phyloP scores from a whole-genome alignment of 169 alveolate genomes.

The Amoebophrya sp. region DNA sequence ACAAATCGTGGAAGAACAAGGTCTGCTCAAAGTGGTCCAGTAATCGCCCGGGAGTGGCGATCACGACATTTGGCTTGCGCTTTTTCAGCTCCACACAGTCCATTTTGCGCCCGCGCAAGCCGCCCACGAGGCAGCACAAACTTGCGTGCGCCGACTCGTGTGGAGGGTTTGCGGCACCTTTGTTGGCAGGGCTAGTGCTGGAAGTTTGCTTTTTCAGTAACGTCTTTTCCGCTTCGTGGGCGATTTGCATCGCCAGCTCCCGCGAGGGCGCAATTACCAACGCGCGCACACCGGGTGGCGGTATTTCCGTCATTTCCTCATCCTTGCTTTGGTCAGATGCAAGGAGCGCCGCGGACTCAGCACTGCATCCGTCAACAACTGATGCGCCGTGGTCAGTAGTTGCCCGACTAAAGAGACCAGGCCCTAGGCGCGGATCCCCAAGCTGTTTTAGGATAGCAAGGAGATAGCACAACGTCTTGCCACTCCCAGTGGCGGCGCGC shows the following conservation, averaged over 20 bases:
- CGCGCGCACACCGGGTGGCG: conserved; percentile 71
- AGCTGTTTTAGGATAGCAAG: conserved; percentile 71
- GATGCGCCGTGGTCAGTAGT: too few relatives aligned
- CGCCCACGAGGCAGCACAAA: conserved; percentile 81
- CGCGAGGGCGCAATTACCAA: conserved; percentile 84
- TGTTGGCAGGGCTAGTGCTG: too few relatives aligned
- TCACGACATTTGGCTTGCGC: conserved; percentile 80
- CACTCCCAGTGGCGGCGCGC: conserved; percentile 88
- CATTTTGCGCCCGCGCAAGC: conserved; percentile 74
- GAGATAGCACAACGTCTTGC: conserved; percentile 78
- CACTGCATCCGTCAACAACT: too few relatives aligned
- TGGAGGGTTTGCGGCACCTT: neutral
- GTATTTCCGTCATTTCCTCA: too few relatives aligned
- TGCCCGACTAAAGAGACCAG: too few relatives aligned
- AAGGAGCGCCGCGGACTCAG: too few relatives aligned
- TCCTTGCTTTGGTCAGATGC: too few relatives aligned
- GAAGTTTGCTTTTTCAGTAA: too few relatives aligned
- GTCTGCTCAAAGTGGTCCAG: conserved; percentile 85
- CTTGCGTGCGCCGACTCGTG: conserved; percentile 70
- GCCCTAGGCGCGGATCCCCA: conserved; percentile 52
- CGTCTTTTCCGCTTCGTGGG: conserved; percentile 67
- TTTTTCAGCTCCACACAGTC: conserved; percentile 77
- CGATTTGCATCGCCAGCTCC: conserved; percentile 83
- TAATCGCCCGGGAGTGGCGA: conserved; percentile 88
- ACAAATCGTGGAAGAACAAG: conserved; percentile 72